Conservation (phyloP, 139 green algal species). For the Haematococcus lacustris region DNA sequence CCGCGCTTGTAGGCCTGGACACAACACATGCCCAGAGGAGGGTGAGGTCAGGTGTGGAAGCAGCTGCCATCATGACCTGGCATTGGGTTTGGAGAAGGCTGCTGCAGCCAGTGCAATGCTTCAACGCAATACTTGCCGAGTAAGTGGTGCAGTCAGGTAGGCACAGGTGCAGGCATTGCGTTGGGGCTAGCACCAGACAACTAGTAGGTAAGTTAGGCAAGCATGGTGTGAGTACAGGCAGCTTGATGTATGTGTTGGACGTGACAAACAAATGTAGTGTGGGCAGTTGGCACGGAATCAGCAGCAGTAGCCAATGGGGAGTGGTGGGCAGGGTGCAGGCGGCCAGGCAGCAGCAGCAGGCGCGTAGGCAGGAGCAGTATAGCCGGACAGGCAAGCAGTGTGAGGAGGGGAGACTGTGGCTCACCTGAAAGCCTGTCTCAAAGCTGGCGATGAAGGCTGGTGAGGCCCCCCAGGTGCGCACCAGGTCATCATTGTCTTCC, state of each 20-base stretch:
- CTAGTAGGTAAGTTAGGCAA: too few species aligned
- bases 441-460: constrained; percentile 32
- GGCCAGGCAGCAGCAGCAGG: background rate
- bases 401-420: constrained; percentile 16
- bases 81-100: too few species aligned
- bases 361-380: background rate
- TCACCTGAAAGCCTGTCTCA: constrained; percentile 25
- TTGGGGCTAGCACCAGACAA: too few species aligned
- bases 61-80: constrained; percentile 38
- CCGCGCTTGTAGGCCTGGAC: constrained; percentile 62
- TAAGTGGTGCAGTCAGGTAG: too few species aligned
- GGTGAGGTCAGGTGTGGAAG: background rate
- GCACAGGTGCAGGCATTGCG: too few species aligned
- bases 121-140: too few species aligned
- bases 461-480: constrained; percentile 41
- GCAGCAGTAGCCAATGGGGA: background rate
- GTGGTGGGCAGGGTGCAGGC: background rate
- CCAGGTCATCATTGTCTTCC: constrained; percentile 71
- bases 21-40: background rate
- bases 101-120: too few species aligned
- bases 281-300: background rate
- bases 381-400: constrained; percentile 23
- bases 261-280: too few species aligned
- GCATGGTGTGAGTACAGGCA: too few species aligned
- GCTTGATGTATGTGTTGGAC: too few species aligned